These are phyloP conservation scores for Aspergillus calidoustus DNA, from an alignment of 2,329 filamentous ascomycete genomes.

Conservation along the genomic window DNA sequence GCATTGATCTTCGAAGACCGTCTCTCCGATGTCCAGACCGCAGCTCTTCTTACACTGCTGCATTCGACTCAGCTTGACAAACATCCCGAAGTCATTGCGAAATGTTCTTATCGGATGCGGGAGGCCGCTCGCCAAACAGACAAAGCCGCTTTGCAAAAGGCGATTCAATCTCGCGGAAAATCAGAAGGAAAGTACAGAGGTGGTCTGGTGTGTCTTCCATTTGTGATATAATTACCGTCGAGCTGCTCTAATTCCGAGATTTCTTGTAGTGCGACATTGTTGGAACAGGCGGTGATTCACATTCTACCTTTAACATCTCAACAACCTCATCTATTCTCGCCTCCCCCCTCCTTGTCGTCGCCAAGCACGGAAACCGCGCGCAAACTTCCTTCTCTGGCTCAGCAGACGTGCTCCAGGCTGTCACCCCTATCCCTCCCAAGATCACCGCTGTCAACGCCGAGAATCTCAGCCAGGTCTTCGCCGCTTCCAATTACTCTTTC, in stretches of 20 bases:
- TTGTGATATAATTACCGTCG: neutral
- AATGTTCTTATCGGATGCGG: slow-evolving; percentile 83
- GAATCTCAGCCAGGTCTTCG: slow-evolving; percentile 75
- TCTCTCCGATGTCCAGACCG: slow-evolving; percentile 85
- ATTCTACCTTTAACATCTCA: slow-evolving; percentile 98
- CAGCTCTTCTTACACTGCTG: slow-evolving; percentile 83
- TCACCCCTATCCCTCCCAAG: slow-evolving; percentile 72
- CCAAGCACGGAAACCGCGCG: slow-evolving; percentile 95
- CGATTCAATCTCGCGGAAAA: slow-evolving; percentile 64
- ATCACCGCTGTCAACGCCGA: slow-evolving; percentile 74
- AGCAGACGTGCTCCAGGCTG: slow-evolving; percentile 83
- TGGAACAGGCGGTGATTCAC: slow-evolving; percentile 92
- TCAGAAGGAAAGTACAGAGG: slow-evolving; percentile 77
- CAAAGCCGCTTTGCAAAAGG: slow-evolving; percentile 60
- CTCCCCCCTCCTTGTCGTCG: slow-evolving; percentile 80
- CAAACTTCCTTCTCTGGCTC: slow-evolving; percentile 95
- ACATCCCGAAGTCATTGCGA: slow-evolving; percentile 81
- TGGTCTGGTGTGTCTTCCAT: slow-evolving; percentile 69
- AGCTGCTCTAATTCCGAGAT: neutral
- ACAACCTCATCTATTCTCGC: slow-evolving; percentile 93
- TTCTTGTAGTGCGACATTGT: slow-evolving; percentile 79
- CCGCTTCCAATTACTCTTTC: slow-evolving; percentile 86
- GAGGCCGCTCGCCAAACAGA: slow-evolving; percentile 76
- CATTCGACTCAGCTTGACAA: slow-evolving; percentile 90
- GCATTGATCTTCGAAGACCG: slow-evolving; percentile 89